Evolutionary conservation across 1,284 basidiomycete genomes (phyloP).

Genomic region (Austroboletus novae-zelandiae): DNA sequence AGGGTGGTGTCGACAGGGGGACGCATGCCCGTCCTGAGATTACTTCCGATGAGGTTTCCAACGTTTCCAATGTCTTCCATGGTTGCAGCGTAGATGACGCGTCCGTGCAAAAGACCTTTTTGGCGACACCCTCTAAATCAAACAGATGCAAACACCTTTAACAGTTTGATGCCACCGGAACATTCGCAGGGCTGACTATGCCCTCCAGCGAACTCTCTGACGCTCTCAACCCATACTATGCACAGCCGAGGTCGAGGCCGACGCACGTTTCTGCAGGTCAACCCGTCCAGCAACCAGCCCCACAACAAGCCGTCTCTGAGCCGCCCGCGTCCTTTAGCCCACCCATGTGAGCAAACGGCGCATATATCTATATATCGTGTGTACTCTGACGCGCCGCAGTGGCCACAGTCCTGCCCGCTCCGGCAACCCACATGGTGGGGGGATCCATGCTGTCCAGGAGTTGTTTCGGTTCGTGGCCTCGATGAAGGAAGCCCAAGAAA

Average conservation of each 20-base stretch:
- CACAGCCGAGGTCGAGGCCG: slow-evolving; percentile 42
- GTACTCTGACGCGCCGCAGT: slow-evolving; percentile 5
- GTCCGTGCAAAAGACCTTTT: slow-evolving; percentile 39
- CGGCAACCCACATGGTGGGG: slow-evolving; percentile 26
- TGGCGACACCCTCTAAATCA: slow-evolving; percentile 33
- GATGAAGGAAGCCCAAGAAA: slow-evolving; percentile 55
- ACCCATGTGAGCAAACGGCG: slow-evolving; percentile 22
- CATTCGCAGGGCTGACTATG: slow-evolving; percentile 27
- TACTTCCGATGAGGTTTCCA: slow-evolving; percentile 58
- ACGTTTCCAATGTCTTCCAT: slow-evolving; percentile 36
- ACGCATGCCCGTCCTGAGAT: slow-evolving; percentile 36
- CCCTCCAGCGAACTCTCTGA: slow-evolving; percentile 71
- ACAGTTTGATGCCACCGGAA: background rate
- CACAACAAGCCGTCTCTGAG: slow-evolving; percentile 51
- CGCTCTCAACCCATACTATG: slow-evolving; percentile 67
- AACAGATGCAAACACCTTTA: slow-evolving; percentile 27
- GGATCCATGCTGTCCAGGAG: slow-evolving; percentile 52
- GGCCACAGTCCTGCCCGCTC: slow-evolving; percentile 16
- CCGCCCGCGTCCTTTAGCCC: slow-evolving; percentile 34
- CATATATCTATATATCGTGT: background rate
- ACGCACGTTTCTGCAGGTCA: slow-evolving; percentile 19
- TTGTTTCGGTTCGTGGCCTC: slow-evolving; percentile 52
- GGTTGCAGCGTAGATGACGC: slow-evolving; percentile 43
- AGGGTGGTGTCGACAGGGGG: slow-evolving; percentile 48
- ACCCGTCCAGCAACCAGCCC: slow-evolving; percentile 24